These are phyloP conservation scores for Theobroma cacao DNA, from an alignment of 345 rosid species.

Conservation along the genomic window DNA sequence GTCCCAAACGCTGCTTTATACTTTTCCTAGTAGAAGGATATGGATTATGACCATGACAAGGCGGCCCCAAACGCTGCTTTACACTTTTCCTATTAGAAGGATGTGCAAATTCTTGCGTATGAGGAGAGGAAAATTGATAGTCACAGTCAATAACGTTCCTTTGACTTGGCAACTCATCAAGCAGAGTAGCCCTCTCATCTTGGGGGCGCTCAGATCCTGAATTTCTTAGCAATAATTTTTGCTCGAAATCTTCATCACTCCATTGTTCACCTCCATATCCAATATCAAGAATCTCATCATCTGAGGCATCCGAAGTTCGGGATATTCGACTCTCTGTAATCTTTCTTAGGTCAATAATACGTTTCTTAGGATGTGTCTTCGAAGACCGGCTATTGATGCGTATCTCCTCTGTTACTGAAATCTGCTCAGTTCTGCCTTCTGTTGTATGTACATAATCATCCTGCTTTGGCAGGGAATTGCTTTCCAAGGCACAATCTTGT, in stretches of 20 bases:
- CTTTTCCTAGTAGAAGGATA: not conserved
- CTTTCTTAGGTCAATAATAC: slow-evolving; percentile 19
- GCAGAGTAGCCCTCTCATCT: not conserved
- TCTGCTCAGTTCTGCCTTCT: not conserved
- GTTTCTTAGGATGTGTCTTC: not conserved
- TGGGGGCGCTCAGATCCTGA: not conserved
- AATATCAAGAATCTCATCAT: slow-evolving; percentile 7
- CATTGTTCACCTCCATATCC: slow-evolving; percentile 13
- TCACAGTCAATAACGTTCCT: not conserved
- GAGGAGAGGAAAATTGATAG: slow-evolving; percentile 1
- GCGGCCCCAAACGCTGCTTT: slow-evolving; percentile 13
- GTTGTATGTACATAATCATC: not conserved
- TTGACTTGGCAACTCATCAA: not conserved
- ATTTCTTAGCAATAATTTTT: not conserved
- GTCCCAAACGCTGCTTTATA: slow-evolving; percentile 19
- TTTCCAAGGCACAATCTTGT: not conserved
- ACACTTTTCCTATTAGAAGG: slow-evolving; percentile 16
- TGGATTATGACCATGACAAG: not conserved
- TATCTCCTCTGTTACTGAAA: not conserved
- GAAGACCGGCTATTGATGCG: not conserved
- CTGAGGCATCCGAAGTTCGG: slow-evolving; percentile 1
- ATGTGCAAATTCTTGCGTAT: not conserved
- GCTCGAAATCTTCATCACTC: slow-evolving; percentile 18
- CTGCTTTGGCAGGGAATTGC: not conserved
- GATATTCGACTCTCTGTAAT: not conserved